A percentile compares a stretch with the other conserved stretches of the same genome.
These are phyloP conservation scores for Lentinula sp. DNA, from an alignment of 768 basidiomycete species.

Conservation along the genomic window DNA sequence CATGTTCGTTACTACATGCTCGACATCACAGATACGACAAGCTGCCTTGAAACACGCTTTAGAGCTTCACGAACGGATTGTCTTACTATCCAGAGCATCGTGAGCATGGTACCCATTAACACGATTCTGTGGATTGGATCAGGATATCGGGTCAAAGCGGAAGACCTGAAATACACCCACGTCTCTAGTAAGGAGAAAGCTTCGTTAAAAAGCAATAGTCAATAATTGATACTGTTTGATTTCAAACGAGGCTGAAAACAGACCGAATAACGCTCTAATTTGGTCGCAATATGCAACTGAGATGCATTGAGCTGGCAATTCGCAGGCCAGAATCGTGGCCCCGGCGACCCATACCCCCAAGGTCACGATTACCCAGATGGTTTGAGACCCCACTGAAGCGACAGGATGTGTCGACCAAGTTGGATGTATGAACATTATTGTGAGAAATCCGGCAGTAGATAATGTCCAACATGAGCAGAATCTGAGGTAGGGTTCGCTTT, in stretches of 20 bases:
- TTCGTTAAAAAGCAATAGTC: background rate
- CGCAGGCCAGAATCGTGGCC: background rate
- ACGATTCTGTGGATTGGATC: background rate
- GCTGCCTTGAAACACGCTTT: constrained; percentile 1
- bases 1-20: background rate
- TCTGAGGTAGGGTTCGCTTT: background rate
- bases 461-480: background rate
- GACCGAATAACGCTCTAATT: background rate
- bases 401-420: background rate
- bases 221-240: background rate
- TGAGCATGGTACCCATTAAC: background rate
- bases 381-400: background rate
- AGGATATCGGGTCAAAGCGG: background rate
- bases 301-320: background rate
- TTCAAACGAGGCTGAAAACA: background rate
- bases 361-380: background rate
- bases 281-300: background rate
- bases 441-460: background rate
- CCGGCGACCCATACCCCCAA: background rate
- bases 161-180: background rate
- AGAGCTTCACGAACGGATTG: background rate
- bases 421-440: constrained; percentile 1
- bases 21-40: background rate
- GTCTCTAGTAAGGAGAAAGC: background rate
- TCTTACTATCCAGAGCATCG: background rate